These are phyloP conservation scores for Hyphopichia wangnamkhiaoensis DNA, from an alignment of 1,139 yeast species.

Conservation along the genomic window DNA sequence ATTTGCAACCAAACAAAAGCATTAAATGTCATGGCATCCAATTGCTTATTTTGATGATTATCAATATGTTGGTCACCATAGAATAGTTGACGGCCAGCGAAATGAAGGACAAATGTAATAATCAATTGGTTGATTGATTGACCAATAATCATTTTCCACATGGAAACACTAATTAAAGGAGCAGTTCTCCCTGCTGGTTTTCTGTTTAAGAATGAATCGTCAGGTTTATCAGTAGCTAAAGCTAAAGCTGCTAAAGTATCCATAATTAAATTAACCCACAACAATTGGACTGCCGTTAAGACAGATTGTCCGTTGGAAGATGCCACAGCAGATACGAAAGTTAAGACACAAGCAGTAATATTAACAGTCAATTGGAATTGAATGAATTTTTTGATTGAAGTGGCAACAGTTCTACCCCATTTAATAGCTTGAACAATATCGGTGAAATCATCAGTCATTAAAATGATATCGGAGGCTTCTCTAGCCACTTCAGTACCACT, in stretches of 20 bases:
- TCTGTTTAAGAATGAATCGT: constrained; percentile 71
- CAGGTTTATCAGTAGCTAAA: constrained; percentile 96
- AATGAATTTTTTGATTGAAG: constrained; percentile 90
- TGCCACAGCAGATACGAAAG: constrained; percentile 92
- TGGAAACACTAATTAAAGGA: constrained; percentile 83
- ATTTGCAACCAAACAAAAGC: constrained; percentile 98
- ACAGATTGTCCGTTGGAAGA: constrained; percentile 79
- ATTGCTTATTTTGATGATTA: constrained; percentile 54
- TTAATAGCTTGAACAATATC: constrained; percentile 97
- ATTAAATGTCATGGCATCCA: constrained; percentile 87
- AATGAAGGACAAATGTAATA: constrained; percentile 78
- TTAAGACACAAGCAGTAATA: constrained; percentile 88
- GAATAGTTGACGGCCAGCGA: constrained; percentile 70
- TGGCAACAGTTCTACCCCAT: constrained; percentile 98
- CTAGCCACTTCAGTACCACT: constrained; percentile 94
- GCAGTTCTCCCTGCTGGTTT: constrained; percentile 82
- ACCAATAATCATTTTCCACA: constrained; percentile 98
- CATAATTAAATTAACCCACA: constrained; percentile 98
- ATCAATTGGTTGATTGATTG: constrained; percentile 77
- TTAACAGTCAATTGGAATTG: constrained; percentile 97
- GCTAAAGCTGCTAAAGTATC: constrained; percentile 98
- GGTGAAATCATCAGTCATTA: constrained; percentile 93
- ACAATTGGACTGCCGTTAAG: constrained; percentile 91
- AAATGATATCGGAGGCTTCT: constrained; percentile 91
- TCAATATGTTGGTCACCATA: constrained; percentile 38